These are phyloP conservation scores for Vitis rotundifolia DNA, from an alignment of 164 flowering plant species.

Conservation along the genomic window DNA sequence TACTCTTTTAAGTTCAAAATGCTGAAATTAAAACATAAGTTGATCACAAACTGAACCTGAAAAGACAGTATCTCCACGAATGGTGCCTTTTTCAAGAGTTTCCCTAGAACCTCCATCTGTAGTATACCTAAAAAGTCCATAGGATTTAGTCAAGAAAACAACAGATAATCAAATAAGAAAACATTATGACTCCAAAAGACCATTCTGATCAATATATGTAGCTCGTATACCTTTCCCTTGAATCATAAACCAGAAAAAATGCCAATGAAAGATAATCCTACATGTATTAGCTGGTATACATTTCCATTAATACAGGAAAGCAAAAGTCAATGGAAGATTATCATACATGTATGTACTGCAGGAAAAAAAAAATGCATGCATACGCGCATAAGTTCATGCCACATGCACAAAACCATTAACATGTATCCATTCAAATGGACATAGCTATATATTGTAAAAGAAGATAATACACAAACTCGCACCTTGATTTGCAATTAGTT, in stretches of 20 bases:
- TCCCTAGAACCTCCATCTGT: conserved; percentile 92
- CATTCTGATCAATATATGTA: background rate
- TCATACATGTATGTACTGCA: no score
- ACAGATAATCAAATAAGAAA: no score
- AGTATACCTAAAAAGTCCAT: conserved; percentile 63
- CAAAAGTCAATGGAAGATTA: no score
- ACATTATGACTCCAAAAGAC: background rate
- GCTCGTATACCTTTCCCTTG: background rate
- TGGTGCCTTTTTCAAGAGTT: conserved; percentile 80
- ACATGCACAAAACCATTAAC: no score
- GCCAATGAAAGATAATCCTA: background rate
- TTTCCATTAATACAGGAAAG: no score
- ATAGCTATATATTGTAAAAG: no score
- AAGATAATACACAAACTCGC: no score
- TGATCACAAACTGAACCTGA: conserved; percentile 50
- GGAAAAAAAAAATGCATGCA: no score
- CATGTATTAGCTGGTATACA: no score
- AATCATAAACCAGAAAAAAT: background rate
- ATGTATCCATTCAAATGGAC: no score
- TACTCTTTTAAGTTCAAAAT: background rate
- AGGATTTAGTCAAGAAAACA: conserved; percentile 1
- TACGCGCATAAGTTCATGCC: no score
- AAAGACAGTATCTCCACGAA: conserved; percentile 69
- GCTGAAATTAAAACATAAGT: background rate
- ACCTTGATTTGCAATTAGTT: no score